phyloP scores from a whole-genome alignment of 1,284 basidiomycete genomes.

The Ustilago cynodontis region DNA sequence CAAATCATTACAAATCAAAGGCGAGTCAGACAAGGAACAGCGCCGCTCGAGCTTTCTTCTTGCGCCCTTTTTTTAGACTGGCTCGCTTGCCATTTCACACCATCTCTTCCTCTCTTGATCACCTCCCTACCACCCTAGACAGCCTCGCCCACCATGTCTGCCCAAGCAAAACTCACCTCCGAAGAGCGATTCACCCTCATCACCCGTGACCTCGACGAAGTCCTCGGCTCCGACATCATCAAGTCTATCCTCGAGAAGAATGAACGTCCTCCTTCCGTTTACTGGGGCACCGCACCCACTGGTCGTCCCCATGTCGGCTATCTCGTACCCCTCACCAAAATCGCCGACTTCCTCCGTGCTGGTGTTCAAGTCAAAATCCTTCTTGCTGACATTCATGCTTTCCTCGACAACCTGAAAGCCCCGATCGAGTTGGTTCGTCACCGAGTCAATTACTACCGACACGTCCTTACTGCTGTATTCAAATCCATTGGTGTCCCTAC shows the following conservation, averaged over 20 bases:
- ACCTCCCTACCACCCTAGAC: background rate
- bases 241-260: constrained; percentile 82
- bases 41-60: constrained; percentile 19
- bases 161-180: constrained; percentile 57
- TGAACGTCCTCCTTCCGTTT: constrained; percentile 54
- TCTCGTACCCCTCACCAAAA: constrained; percentile 94
- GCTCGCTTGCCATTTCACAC: background rate
- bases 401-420: constrained; percentile 97
- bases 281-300: constrained; percentile 88
- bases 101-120: background rate
- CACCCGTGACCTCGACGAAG: constrained; percentile 86
- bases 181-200: constrained; percentile 86
- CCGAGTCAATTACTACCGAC: constrained; percentile 90
- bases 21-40: constrained; percentile 29
- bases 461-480: constrained; percentile 85
- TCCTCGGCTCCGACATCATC: constrained; percentile 86
- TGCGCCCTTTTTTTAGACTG: background rate
- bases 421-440: constrained; percentile 92
- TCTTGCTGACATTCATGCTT: constrained; percentile 94
- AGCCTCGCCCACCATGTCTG: constrained; percentile 22
- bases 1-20: background rate
- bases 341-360: constrained; percentile 93
- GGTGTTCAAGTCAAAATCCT: constrained; percentile 92
- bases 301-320: constrained; percentile 95
- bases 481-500: constrained; percentile 89